Base-by-base conservation (phyloP, 2,329 filamentous ascomycete species). In the Penicillium frequentans region DNA sequence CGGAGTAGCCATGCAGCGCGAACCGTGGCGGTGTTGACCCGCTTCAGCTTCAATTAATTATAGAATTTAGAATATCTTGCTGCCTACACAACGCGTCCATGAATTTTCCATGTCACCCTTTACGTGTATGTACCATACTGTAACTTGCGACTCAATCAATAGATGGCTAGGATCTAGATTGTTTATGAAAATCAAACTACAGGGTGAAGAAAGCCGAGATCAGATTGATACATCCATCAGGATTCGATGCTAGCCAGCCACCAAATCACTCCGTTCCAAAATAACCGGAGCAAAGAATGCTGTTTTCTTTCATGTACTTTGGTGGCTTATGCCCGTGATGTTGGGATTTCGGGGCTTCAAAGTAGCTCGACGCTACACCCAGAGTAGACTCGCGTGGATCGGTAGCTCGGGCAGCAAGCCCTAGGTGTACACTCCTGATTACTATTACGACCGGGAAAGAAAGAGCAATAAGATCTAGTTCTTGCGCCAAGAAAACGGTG, bases 191-290 rank as follows among this genome's bases (percentile, higher is more conserved):
- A 37, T 24, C 24, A 19, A 8, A 35, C 21, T 23, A 33, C 23
- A 21, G 21, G 52, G 57, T 16, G 39, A 52, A 21, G 37, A 37
- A 27, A 46, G 43, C 57, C 54, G 54, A 54, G 50, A 49, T 54
- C 54, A 46, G 49, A 53, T 56, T 43, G 57, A 59, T 35, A 59
- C 57, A 50, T 59, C 57, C 33, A 57, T 52, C 39, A 23, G 29
- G 49, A 26, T 16, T 14, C 27, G 33, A 37, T 35, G 19, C 49
- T 48, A 50, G 49, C 45, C 53, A 54, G 49, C 49, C 49, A 51
- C 49, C 31, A 39, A 42, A 23, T 19, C 11, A 21, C 19, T 47
- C 19, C 24, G n/a, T 5, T 29, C 44, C 44, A n/a, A 19, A 19
- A n/a, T 29, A 47, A 47, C 26, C 45, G 27, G n/a, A 16, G 26